Conservation (phyloP, 345 rosid genomes). For the Chamaenerion angustifolium region DNA sequence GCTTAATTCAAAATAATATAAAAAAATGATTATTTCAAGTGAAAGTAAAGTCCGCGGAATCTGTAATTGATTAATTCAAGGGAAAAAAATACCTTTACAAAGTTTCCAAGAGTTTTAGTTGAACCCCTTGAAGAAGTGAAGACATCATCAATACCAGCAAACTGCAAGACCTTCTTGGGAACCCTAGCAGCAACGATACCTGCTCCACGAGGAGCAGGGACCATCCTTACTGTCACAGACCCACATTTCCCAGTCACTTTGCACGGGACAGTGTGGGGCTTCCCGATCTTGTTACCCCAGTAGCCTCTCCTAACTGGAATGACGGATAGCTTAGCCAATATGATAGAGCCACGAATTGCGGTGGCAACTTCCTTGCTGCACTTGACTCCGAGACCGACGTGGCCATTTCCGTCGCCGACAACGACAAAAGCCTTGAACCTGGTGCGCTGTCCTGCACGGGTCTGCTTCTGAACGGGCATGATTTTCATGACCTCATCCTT, state of each 20-base stretch:
- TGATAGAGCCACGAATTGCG: conserved; percentile 53
- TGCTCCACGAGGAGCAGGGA: conserved; percentile 70
- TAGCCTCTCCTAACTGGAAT: conserved; percentile 67
- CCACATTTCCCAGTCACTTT: conserved; percentile 72
- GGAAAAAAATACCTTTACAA: conserved; percentile 42
- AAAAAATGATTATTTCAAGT: not conserved
- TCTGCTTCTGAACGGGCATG: conserved; percentile 86
- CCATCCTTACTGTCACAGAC: conserved; percentile 60
- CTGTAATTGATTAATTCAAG: not conserved
- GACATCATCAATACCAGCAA: conserved; percentile 75
- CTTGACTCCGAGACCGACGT: conserved; percentile 61
- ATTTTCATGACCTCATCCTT: conserved; percentile 97
- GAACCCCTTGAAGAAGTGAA: conserved; percentile 74
- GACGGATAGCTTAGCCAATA: conserved; percentile 49
- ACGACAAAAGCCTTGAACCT: conserved; percentile 67
- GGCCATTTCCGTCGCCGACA: conserved; percentile 51
- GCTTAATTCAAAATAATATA: too few relatives aligned
- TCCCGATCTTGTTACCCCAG: conserved; percentile 73
- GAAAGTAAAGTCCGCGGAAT: not conserved
- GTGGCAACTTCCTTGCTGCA: conserved; percentile 66
- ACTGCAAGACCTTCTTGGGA: conserved; percentile 77
- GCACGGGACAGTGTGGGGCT: conserved; percentile 59
- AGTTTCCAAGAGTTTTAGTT: conserved; percentile 71
- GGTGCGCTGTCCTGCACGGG: conserved; percentile 64
- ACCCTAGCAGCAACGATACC: conserved; percentile 84